These are phyloP conservation scores for Skeletonema menzelii DNA, from an alignment of 108 stramenopile species.

Conservation along the genomic window DNA sequence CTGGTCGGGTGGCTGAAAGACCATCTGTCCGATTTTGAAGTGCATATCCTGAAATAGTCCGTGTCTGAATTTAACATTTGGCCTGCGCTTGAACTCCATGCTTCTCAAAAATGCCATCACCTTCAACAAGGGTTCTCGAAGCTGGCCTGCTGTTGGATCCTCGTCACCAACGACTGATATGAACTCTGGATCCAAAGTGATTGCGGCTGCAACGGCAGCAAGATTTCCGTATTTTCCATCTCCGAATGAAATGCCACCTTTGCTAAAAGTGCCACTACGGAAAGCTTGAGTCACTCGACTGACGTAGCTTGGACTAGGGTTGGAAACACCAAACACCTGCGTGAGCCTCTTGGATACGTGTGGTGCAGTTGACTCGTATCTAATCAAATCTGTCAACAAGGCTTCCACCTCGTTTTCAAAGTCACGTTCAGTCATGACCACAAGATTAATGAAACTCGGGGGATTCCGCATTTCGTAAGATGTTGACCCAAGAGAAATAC, in stretches of 20 bases:
- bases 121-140: conserved; percentile 47
- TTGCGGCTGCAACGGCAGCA: conserved; percentile 52
- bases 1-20: conserved; percentile 43
- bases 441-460: conserved; percentile 5
- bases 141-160: conserved; percentile 45
- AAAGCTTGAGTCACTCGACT: conserved; percentile 36
- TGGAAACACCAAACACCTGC: conserved; percentile 45
- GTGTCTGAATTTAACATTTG: conserved; percentile 9
- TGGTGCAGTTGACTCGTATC: conserved; percentile 56
- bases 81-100: conserved; percentile 21
- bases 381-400: conserved; percentile 29
- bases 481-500: conserved; percentile 3
- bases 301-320: conserved; percentile 50
- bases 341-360: conserved; percentile 47
- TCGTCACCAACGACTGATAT: conserved; percentile 34
- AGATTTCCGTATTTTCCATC: conserved; percentile 57
- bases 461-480: conserved; percentile 6
- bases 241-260: conserved; percentile 31
- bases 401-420: conserved; percentile 43
- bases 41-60: conserved; percentile 19
- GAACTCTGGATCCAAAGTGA: conserved; percentile 59
- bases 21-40: conserved; percentile 48
- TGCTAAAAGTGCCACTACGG: conserved; percentile 15
- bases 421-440: background rate
- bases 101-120: conserved; percentile 35